Base-by-base conservation (phyloP, 176 grass and related monocot species). In the Guadua angustifolia region DNA sequence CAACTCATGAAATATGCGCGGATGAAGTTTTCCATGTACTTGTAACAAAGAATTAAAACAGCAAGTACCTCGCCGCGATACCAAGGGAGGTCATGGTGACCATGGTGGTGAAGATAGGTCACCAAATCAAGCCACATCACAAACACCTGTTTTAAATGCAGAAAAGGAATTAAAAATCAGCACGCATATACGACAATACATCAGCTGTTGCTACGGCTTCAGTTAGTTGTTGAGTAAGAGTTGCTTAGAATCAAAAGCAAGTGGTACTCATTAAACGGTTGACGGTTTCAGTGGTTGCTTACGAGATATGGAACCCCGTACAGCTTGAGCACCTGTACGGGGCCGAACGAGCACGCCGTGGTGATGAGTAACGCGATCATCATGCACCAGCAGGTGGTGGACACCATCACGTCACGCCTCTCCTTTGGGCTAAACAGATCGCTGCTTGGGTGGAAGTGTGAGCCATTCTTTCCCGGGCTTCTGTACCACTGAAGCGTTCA, bases 71-170 rank as follows among this genome's bases (percentile, higher is more conserved):
- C 55, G 21, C 92, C 92, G 10, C 93, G 92, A 47, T 98, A 98
- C 95, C 95, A 98, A 24, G 95, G 95, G 21, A 98, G 89, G 12
- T 88, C 84, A 19, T 73, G 43, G 64, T 88, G 91, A 2, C 93
- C 95, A 55, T 98, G 95, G 82, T 98, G 95, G 40, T 98, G 95
- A 51, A 98, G 88, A 44, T 98, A 98, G 1, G 95, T 98, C 17
- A 98, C 95, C 26, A 98, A 40, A 52, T 93, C 95, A 11, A 95
- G 63, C 93, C 95, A 98, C 89, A 91, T 87, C 16, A 98, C 85
- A 64, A 98, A 95, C n/a, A 98, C 95, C 95, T 97, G 70, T 53
- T 73, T 75, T 5, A 64, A 24, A 56, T 67, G 44, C 67, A 32
- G 55, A 53, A 4, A 83, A 18, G 57, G 3, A 66, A 73, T 63